Conservation (phyloP, 345 rosid species). For the Dipteronia sinensis region DNA sequence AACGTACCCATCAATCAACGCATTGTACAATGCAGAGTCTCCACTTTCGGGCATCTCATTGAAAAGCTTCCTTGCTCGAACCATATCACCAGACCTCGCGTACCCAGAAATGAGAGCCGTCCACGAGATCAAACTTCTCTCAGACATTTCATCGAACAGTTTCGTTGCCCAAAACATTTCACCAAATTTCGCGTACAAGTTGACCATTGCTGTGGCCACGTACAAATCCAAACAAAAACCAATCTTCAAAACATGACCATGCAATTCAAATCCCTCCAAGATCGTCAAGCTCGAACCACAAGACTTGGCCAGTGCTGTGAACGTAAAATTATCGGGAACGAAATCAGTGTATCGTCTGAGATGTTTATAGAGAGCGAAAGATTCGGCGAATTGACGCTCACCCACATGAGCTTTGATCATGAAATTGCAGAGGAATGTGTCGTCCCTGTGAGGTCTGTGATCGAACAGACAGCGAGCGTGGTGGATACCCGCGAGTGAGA, state of each 20-base stretch:
- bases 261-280: conserved; percentile 59
- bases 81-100: conserved; percentile 50
- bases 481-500: conserved; percentile 34
- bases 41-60: conserved; percentile 52
- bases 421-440: conserved; percentile 62
- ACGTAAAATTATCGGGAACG: conserved; percentile 60
- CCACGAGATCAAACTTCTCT: conserved; percentile 69
- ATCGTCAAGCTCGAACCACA: conserved; percentile 40
- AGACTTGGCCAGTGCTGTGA: conserved; percentile 56
- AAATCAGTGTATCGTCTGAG: conserved; percentile 49
- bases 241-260: conserved; percentile 47
- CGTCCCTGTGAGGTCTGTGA: conserved; percentile 48
- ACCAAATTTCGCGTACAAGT: conserved; percentile 70
- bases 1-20: conserved; percentile 68
- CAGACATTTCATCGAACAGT: conserved; percentile 67
- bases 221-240: conserved; percentile 64
- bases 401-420: conserved; percentile 65
- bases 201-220: conserved; percentile 66
- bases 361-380: conserved; percentile 52
- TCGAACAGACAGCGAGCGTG: conserved; percentile 68
- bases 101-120: conserved; percentile 72
- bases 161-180: conserved; percentile 42
- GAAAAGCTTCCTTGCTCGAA: conserved; percentile 49
- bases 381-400: conserved; percentile 37
- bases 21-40: conserved; percentile 58